These are phyloP conservation scores for Porphyrellus cyaneotinctus DNA, from an alignment of 768 basidiomycete species.

Conservation along the genomic window DNA sequence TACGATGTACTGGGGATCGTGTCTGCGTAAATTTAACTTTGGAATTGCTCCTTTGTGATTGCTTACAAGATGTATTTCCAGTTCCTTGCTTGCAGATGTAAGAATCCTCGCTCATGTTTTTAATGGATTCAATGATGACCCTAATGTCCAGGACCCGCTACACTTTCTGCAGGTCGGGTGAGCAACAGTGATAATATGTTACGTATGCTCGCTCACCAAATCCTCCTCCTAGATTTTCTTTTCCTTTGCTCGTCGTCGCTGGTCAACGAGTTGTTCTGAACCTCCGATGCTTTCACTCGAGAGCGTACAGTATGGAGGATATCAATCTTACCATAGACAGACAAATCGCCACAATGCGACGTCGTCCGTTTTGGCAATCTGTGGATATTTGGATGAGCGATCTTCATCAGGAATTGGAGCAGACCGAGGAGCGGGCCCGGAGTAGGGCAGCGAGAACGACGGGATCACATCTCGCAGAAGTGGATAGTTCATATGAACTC, in stretches of 20 bases:
- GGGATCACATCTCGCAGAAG: too few species aligned
- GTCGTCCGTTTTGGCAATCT: not conserved
- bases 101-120: not conserved
- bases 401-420: not conserved
- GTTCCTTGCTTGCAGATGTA: not conserved
- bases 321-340: not conserved
- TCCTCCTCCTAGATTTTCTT: not conserved
- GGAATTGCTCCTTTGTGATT: not conserved
- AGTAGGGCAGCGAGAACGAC: too few species aligned
- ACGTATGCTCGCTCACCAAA: not conserved
- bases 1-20: not conserved
- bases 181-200: not conserved
- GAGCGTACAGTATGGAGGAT: not conserved
- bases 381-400: not conserved
- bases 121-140: not conserved
- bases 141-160: constrained; percentile 3
- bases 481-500: too few species aligned
- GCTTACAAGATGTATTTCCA: not conserved
- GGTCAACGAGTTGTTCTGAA: constrained; percentile 26
- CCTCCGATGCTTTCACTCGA: not conserved
- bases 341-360: not conserved
- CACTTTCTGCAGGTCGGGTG: not conserved
- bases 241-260: constrained; percentile 10
- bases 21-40: not conserved
- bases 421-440: not conserved